phyloP scores from a whole-genome alignment of 1,284 basidiomycete species.

The Cutaneotrichosporon sp. region DNA sequence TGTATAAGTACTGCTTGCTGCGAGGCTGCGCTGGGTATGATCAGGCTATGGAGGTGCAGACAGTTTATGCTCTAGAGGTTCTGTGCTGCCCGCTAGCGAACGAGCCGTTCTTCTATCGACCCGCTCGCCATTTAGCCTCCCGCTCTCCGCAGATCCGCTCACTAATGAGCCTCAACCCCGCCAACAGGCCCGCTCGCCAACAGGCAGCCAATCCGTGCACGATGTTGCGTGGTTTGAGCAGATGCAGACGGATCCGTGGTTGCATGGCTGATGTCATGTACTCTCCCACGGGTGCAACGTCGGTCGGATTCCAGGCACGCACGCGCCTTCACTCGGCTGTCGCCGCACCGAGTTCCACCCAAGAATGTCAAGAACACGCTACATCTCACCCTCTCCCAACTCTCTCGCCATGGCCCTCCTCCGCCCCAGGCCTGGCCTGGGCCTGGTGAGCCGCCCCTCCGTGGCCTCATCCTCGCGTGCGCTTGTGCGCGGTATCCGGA shows the following conservation, averaged over 20 bases:
- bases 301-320: constrained; percentile 6
- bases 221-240: too few species aligned
- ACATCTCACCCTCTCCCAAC: background rate
- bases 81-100: too few species aligned
- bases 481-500: background rate
- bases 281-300: constrained; percentile 1
- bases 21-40: too few species aligned
- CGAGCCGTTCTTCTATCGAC: too few species aligned
- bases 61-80: too few species aligned
- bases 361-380: background rate
- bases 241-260: too few species aligned
- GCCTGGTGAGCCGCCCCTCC: background rate
- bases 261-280: background rate
- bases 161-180: too few species aligned
- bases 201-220: too few species aligned
- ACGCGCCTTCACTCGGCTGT: constrained; percentile 4
- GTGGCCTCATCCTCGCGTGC: background rate
- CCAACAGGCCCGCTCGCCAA: too few species aligned
- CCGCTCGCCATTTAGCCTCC: too few species aligned
- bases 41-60: too few species aligned
- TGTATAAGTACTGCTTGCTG: background rate
- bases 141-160: too few species aligned
- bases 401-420: constrained; percentile 5
- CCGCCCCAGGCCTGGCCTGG: background rate
- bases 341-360: background rate